Base-by-base conservation (phyloP, 129 eudicot genomes). In the Arctium minus region DNA sequence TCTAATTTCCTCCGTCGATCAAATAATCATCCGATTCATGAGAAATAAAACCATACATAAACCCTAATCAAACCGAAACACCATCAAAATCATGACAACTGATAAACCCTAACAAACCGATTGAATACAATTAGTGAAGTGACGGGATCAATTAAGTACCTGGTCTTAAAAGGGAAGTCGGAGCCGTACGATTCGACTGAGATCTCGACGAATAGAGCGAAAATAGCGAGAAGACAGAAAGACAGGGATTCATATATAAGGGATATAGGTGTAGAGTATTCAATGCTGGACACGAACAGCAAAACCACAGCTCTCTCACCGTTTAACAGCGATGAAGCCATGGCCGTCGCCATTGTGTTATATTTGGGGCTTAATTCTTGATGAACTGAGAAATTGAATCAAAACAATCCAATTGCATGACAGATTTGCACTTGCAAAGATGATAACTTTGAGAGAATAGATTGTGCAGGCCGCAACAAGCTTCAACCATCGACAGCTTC, bases 251-350 rank as follows among this genome's bases (percentile, higher is more conserved):
- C 93, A 39, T 69, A 79, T 67, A 92, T 70, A 80, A 88, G 80
- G 9, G 87, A 76, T 69, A 80, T 31, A 18, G 92, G 88, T 22
- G 91, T 65, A 82, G 93, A 74, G 89, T 82, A 87, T 7, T 88
- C 68, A 29, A 91, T 84, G 85, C 83, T 86, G 3, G 81, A 68
- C 30, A 92, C 80, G 82, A 92, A 90, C 12, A 92, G 72, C 68
- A 88, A 76, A 37, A 95, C 99, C 84, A 95, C 99, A 80, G 91
- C 92, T 83, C 99, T 88, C 91, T 95, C 99, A 88, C 97, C 97
- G 92, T 84, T 94, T 50, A 94, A 85, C 83, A 91, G 78, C 89
- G 89, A 87, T 67, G 86, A 82, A 88, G 92, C 91, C 94, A 91
- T 86, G 85, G 83, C 38, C 44, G 72, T 48, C 46, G 82, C 11